These are phyloP conservation scores for Citrullus amarus DNA, from an alignment of 306 rosid genomes.

Conservation along the genomic window DNA sequence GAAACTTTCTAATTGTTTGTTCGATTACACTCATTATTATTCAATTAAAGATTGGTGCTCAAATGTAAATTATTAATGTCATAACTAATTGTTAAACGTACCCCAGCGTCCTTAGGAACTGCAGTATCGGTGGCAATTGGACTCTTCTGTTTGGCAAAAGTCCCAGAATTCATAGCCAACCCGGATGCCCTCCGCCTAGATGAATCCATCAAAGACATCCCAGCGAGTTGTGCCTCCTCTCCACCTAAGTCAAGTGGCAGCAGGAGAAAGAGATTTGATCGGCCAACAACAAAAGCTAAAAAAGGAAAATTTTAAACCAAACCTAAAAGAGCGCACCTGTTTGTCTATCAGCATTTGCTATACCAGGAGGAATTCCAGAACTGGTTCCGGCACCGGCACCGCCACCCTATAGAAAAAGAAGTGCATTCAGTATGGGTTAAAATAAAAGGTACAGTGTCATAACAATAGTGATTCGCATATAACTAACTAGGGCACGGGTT, in stretches of 20 bases:
- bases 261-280: background rate
- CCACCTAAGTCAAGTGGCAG: constrained; percentile 22
- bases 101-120: constrained; percentile 25
- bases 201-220: constrained; percentile 57
- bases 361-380: constrained; percentile 64
- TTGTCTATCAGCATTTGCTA: constrained; percentile 49
- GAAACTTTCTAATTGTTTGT: background rate
- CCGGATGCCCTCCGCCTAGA: constrained; percentile 63
- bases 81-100: constrained; percentile 10
- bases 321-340: constrained; percentile 34
- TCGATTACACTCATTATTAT: background rate
- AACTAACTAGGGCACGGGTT: constrained; percentile 49
- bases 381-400: constrained; percentile 42
- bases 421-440: background rate
- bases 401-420: constrained; percentile 37
- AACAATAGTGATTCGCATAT: background rate
- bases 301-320: background rate
- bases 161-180: constrained; percentile 44
- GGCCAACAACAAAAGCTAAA: background rate
- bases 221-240: constrained; percentile 66
- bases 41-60: too few relatives aligned
- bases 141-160: constrained; percentile 33
- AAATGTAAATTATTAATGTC: background rate
- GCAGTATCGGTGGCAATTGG: constrained; percentile 25
- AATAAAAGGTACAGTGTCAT: constrained; percentile 5